Percentiles rank a stretch among this genome's conserved stretches.
These are phyloP conservation scores for Amauroascus verrucosus DNA, from an alignment of 2,329 filamentous ascomycete species.

Conservation along the genomic window DNA sequence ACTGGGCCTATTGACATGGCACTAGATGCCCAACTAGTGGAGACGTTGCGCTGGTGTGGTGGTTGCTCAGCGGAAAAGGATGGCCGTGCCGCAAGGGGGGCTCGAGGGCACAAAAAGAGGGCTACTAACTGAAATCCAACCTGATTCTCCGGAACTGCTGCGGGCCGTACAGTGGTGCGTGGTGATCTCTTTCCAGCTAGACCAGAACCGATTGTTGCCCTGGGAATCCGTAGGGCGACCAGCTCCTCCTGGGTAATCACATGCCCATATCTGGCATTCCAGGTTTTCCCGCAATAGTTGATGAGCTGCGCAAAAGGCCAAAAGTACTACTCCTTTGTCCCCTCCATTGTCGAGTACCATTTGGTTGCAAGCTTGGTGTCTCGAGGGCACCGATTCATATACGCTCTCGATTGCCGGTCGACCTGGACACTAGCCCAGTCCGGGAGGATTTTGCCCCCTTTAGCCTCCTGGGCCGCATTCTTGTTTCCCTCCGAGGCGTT, in stretches of 20 bases:
- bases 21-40: neutral
- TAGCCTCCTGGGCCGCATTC: neutral
- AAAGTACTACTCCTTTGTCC: neutral
- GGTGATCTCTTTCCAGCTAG: conserved; percentile 2
- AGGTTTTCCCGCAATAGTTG: neutral
- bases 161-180: neutral
- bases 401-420: neutral
- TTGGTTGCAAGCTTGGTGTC: conserved; percentile 10
- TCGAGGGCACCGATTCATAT: conserved; percentile 1
- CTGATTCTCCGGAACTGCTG: neutral
- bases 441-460: neutral
- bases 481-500: neutral
- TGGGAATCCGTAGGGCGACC: conserved; percentile 10
- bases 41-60: neutral
- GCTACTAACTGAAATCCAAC: neutral
- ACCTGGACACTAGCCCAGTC: neutral
- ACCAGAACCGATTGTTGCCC: conserved; percentile 3
- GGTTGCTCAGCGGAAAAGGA: neutral
- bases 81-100: neutral
- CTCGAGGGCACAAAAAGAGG: neutral
- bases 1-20: conserved; percentile 1
- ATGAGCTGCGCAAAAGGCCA: conserved; percentile 9
- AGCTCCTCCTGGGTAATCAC: conserved; percentile 12
- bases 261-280: conserved; percentile 12
- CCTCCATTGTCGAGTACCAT: neutral